Conservation (phyloP, 169 alveolate species). For the Plasmodium blacklocki region DNA sequence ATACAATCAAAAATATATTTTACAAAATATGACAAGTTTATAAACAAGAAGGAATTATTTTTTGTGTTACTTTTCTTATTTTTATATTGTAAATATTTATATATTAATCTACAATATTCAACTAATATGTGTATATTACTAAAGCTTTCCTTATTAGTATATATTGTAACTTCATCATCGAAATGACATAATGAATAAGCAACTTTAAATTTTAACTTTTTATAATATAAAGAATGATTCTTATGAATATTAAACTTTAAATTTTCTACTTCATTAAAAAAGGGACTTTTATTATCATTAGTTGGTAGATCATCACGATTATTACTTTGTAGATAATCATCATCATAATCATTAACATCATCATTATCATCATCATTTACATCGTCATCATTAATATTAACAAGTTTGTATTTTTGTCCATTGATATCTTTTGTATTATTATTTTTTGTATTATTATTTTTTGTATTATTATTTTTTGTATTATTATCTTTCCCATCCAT, state of each 20-base stretch:
- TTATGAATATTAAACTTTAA: no score
- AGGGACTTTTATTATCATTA: not conserved
- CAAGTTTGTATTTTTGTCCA: not conserved
- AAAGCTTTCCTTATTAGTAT: conserved; percentile 4
- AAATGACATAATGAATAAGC: conserved; percentile 12
- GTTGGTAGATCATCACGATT: not conserved
- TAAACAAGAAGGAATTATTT: conserved; percentile 19
- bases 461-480: not conserved
- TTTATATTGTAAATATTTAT: conserved; percentile 14
- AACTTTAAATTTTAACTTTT: not conserved
- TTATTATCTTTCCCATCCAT: not conserved
- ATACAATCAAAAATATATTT: conserved; percentile 28
- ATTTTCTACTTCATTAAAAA: not conserved
- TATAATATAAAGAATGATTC: not conserved
- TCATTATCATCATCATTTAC: not conserved
- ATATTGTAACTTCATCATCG: conserved; percentile 7
- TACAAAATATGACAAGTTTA: conserved; percentile 20
- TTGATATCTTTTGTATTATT: no score
- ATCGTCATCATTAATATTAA: not conserved
- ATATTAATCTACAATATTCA: conserved; percentile 25
- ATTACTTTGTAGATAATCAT: not conserved
- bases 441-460: no score
- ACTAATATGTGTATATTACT: conserved; percentile 23
- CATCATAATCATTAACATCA: not conserved
- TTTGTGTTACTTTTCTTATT: conserved; percentile 14